Base-by-base conservation (phyloP, 805 yeast species). In the Lipomyces orientalis region DNA sequence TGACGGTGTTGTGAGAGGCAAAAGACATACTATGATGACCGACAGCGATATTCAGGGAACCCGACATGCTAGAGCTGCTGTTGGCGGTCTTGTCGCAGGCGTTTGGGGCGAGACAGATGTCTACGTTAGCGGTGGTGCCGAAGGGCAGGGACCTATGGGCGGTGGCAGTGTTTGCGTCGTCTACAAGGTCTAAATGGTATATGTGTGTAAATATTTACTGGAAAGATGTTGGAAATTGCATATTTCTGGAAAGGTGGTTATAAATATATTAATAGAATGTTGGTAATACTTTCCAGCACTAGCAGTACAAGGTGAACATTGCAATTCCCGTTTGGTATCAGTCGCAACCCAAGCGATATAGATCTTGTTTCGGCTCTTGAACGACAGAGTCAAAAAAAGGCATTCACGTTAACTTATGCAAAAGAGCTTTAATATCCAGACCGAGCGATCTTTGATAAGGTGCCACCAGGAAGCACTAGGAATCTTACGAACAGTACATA, bases 81-180 rank as follows among this genome's bases (percentile, higher is more conserved):
- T 68, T 31, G 71, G 71, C 25, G 71, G 71, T 1, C 52, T 68
- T 10, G 71, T 68, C 34, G 67, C 71, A 4, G 71, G 71, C 55
- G 69, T 68, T 6, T 68, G 71, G 71, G 71, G 71, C 31, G 54
- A 62, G 61, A 54, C 71, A 7, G 71, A 68, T 56, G 71, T 68
- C 16, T 68, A 68, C 51, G 71, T 68, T 35, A 54, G 62, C 25
- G 71, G 71, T 29, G 71, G 71, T 22, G 71, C 67, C 12, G 71
- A 68, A 65, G 71, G 71, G 29, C 71, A 68, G 51, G 71, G 71
- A 16, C 71, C 71, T 2, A 68, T 68, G 71, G 71, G 71, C 54
- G 71, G 71, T 37, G 71, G 71, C 60, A 68, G 71, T 58, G 71
- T 68, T 25, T 68, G 71, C 39, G 65, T 68, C 22, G 71, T 68